phyloP scores from a whole-genome alignment of 2,329 filamentous ascomycete genomes.

The Venturia nashicola region DNA sequence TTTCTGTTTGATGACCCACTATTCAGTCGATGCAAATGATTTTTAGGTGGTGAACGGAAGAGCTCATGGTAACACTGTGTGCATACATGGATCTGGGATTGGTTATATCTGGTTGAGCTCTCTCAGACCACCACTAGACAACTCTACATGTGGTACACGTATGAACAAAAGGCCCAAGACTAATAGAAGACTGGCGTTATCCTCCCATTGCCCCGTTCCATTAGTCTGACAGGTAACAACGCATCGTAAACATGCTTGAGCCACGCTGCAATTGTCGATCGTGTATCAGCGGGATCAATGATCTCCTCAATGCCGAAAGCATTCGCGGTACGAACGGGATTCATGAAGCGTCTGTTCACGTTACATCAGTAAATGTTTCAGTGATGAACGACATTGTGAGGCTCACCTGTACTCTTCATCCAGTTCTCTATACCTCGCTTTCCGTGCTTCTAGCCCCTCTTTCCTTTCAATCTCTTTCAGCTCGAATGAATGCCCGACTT shows the following conservation, averaged over 20 bases:
- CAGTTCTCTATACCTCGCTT: constrained; percentile 41
- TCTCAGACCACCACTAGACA: too few species aligned
- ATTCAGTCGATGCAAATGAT: too few species aligned
- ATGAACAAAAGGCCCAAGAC: neutral
- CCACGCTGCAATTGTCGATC: constrained; percentile 44
- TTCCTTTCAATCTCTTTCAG: constrained; percentile 42
- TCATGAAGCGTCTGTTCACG: constrained; percentile 39
- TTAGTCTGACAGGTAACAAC: constrained; percentile 38
- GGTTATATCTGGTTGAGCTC: too few species aligned
- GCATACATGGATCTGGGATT: too few species aligned
- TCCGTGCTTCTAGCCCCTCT: constrained; percentile 33
- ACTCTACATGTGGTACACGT: too few species aligned
- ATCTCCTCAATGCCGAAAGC: constrained; percentile 53
- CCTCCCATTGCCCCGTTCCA: constrained; percentile 27
- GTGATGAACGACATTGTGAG: neutral
- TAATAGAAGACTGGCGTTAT: constrained; percentile 22
- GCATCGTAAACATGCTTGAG: constrained; percentile 41
- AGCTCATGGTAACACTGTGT: too few species aligned
- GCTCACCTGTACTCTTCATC: constrained; percentile 42
- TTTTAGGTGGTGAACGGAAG: too few species aligned
- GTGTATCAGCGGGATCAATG: constrained; percentile 48
- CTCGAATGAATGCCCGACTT: constrained; percentile 50
- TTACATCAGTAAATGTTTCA: neutral
- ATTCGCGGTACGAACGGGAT: constrained; percentile 51
- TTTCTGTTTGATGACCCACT: too few species aligned